Conservation (phyloP, 2,329 filamentous ascomycete genomes). For the Chrysosporium keratinophilum region DNA sequence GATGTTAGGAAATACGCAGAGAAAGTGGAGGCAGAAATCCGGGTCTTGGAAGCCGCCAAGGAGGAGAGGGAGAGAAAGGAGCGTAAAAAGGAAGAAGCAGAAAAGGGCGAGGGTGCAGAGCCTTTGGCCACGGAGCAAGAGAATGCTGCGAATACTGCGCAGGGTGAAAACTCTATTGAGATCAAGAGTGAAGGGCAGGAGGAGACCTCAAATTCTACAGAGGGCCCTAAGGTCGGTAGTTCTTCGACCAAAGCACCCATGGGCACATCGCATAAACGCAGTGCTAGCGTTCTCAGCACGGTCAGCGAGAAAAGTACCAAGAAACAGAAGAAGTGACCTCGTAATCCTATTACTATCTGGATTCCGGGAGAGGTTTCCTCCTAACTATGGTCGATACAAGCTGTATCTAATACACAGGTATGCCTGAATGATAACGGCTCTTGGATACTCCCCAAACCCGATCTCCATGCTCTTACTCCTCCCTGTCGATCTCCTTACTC, state of each 20-base stretch:
- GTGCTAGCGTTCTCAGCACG: constrained; percentile 67
- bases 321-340: constrained; percentile 35
- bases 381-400: constrained; percentile 3
- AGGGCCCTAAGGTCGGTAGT: not conserved
- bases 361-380: not conserved
- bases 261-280: constrained; percentile 54
- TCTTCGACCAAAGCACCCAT: not conserved
- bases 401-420: constrained; percentile 10
- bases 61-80: constrained; percentile 32
- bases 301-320: constrained; percentile 52
- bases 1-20: constrained; percentile 40
- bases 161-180: constrained; percentile 12
- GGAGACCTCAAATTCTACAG: constrained; percentile 1
- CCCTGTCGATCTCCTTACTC: not conserved
- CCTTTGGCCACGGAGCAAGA: constrained; percentile 6
- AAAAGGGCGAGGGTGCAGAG: constrained; percentile 18
- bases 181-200: constrained; percentile 1
- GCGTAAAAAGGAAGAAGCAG: constrained; percentile 22
- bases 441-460: not conserved
- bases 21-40: constrained; percentile 41
- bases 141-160: constrained; percentile 18
- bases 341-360: not conserved
- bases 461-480: not conserved
- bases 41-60: constrained; percentile 36
- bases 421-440: constrained; percentile 4